A percentile compares a stretch with the other conserved stretches of the same genome.
phyloP scores from a whole-genome alignment of 768 basidiomycete species.

The Tremella fuciformis region DNA sequence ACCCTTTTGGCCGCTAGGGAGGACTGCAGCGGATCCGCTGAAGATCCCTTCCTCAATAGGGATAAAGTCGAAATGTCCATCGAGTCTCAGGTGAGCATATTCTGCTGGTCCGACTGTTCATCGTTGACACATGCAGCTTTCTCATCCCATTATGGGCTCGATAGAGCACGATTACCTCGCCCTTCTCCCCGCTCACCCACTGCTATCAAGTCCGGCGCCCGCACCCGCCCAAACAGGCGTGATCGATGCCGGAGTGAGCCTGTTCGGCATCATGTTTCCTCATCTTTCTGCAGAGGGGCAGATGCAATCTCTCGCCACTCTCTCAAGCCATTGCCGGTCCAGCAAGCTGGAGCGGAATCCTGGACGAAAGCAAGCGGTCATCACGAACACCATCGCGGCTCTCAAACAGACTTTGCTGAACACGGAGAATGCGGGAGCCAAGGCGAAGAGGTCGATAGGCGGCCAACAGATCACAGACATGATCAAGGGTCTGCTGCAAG shows the following conservation, averaged over 20 bases:
- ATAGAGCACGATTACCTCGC: constrained; percentile 79
- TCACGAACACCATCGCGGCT: constrained; percentile 74
- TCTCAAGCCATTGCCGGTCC: constrained; percentile 59
- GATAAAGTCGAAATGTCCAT: constrained; percentile 79
- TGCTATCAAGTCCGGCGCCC: constrained; percentile 56
- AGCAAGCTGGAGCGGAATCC: constrained; percentile 80
- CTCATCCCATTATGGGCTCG: constrained; percentile 74
- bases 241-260: constrained; percentile 81
- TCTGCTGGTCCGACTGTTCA: neutral
- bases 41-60: constrained; percentile 63
- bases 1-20: constrained; percentile 54
- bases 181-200: constrained; percentile 57
- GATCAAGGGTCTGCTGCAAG: constrained; percentile 71
- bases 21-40: constrained; percentile 34
- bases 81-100: constrained; percentile 65
- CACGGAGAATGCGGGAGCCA: constrained; percentile 34
- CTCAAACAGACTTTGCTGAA: constrained; percentile 63
- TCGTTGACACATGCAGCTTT: constrained; percentile 56
- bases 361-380: constrained; percentile 78
- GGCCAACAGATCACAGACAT: constrained; percentile 41
- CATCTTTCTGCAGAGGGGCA: constrained; percentile 64
- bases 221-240: constrained; percentile 76
- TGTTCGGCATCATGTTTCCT: constrained; percentile 76
- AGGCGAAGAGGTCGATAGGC: constrained; percentile 40
- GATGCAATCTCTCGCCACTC: constrained; percentile 49